phyloP scores from a whole-genome alignment of 2,329 filamentous ascomycete genomes.

The Monilinia polystroma region DNA sequence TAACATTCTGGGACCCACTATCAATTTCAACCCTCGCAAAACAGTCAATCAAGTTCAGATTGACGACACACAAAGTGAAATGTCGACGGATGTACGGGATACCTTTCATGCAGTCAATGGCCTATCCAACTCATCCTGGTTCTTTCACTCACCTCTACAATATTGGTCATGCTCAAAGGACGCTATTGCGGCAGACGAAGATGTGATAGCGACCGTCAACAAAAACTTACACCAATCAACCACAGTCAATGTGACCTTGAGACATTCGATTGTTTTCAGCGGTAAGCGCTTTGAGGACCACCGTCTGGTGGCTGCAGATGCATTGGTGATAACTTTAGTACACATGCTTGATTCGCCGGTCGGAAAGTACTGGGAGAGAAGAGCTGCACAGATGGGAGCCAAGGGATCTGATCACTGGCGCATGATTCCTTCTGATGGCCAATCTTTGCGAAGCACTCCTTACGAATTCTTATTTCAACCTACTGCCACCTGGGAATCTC shows the following conservation, averaged over 20 bases:
- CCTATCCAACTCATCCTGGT: slow-evolving; percentile 64
- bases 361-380: slow-evolving; percentile 63
- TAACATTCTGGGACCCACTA: slow-evolving; percentile 61
- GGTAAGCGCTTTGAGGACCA: slow-evolving; percentile 73
- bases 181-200: slow-evolving; percentile 56
- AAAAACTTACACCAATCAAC: slow-evolving; percentile 60
- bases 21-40: slow-evolving; percentile 53
- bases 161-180: slow-evolving; percentile 72
- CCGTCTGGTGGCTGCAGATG: slow-evolving; percentile 68
- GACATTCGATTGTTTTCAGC: slow-evolving; percentile 77
- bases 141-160: slow-evolving; percentile 78
- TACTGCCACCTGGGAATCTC: slow-evolving; percentile 64
- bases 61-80: slow-evolving; percentile 30
- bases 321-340: slow-evolving; percentile 74
- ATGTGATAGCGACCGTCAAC: slow-evolving; percentile 71
- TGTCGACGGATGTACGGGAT: slow-evolving; percentile 47
- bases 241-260: slow-evolving; percentile 69
- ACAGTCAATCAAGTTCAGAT: slow-evolving; percentile 25
- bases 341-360: slow-evolving; percentile 65
- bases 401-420: slow-evolving; percentile 56
- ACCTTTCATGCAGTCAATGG: slow-evolving; percentile 59
- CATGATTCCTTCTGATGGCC: slow-evolving; percentile 61
- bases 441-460: slow-evolving; percentile 55
- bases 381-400: slow-evolving; percentile 53
- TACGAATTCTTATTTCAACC: slow-evolving; percentile 80